These are phyloP conservation scores for Suillus subaureus DNA, from an alignment of 768 basidiomycete species.

Conservation along the genomic window DNA sequence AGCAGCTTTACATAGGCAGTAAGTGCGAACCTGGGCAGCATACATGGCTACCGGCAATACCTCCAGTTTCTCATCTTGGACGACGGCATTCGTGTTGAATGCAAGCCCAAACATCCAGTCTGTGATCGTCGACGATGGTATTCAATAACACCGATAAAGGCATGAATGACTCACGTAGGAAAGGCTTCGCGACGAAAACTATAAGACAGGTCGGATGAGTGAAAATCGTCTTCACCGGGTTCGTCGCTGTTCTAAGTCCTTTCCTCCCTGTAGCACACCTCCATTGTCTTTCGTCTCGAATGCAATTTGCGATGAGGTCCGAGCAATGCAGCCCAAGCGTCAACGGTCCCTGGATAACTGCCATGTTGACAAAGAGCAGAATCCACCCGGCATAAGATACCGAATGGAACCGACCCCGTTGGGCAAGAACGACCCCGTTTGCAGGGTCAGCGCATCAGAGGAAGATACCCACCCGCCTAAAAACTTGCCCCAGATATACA, in stretches of 20 bases:
- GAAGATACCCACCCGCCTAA: too few species aligned
- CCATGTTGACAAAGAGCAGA: conserved; percentile 29
- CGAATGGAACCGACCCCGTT: too few species aligned
- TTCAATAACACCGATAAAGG: background rate
- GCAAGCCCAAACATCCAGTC: conserved; percentile 37
- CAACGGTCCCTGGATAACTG: conserved; percentile 29
- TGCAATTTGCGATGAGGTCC: conserved; percentile 19
- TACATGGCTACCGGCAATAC: conserved; percentile 26
- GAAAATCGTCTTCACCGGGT: conserved; percentile 27
- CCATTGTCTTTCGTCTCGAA: too few species aligned
- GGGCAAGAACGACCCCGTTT: too few species aligned
- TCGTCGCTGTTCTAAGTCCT: conserved; percentile 17
- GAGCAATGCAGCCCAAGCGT: conserved; percentile 31
- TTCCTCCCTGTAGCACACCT: conserved; percentile 16
- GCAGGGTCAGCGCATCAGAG: too few species aligned
- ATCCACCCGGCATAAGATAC: conserved; percentile 14
- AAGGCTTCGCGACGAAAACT: conserved; percentile 23
- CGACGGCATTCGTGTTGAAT: conserved; percentile 9
- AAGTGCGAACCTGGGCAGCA: conserved; percentile 24
- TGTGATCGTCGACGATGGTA: background rate
- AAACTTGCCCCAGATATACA: background rate
- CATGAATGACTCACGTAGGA: conserved; percentile 25
- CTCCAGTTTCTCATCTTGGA: too few species aligned
- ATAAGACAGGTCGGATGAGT: conserved; percentile 20
- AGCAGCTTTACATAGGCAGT: background rate